A percentile compares a stretch with the other conserved stretches of the same genome.
phyloP scores from a whole-genome alignment of 148 eudicot genomes.

The Spergularia marina region DNA sequence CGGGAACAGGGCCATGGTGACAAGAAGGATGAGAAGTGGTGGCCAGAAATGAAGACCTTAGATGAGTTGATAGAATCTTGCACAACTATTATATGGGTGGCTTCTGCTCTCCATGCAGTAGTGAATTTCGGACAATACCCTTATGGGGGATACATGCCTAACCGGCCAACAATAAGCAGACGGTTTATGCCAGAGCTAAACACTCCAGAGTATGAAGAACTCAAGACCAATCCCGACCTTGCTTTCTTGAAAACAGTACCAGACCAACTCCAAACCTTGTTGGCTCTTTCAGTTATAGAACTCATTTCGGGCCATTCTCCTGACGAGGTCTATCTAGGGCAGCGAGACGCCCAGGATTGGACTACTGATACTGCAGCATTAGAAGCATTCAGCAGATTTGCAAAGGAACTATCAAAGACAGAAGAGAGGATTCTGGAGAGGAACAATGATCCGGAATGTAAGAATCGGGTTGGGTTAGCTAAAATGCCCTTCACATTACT shows the following conservation, averaged over 20 bases:
- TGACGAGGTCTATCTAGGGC: slow-evolving; percentile 79
- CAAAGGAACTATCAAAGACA: slow-evolving; percentile 39
- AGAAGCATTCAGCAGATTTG: slow-evolving; percentile 55
- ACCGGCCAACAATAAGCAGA: slow-evolving; percentile 75
- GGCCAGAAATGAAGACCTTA: slow-evolving; percentile 66
- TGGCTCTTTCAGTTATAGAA: slow-evolving; percentile 77
- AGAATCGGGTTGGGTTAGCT: slow-evolving; percentile 67
- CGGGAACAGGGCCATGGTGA: slow-evolving; percentile 74
- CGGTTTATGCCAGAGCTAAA: slow-evolving; percentile 60
- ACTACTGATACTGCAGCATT: slow-evolving; percentile 49
- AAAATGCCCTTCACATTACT: slow-evolving; percentile 75
- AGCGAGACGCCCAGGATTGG: slow-evolving; percentile 62
- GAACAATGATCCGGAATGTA: slow-evolving; percentile 49
- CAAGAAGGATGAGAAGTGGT: slow-evolving; percentile 69
- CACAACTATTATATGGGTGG: slow-evolving; percentile 80
- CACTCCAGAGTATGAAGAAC: slow-evolving; percentile 64
- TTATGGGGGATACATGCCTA: slow-evolving; percentile 76
- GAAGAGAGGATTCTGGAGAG: slow-evolving; percentile 43
- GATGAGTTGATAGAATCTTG: slow-evolving; percentile 54
- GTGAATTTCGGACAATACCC: slow-evolving; percentile 90
- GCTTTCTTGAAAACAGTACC: slow-evolving; percentile 62
- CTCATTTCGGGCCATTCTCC: slow-evolving; percentile 71
- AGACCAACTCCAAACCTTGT: slow-evolving; percentile 55
- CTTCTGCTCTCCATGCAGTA: slow-evolving; percentile 92
- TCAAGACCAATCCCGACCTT: slow-evolving; percentile 44